These are phyloP conservation scores for Apiotrichum gamsii DNA, from an alignment of 1,284 basidiomycete species.

Conservation along the genomic window DNA sequence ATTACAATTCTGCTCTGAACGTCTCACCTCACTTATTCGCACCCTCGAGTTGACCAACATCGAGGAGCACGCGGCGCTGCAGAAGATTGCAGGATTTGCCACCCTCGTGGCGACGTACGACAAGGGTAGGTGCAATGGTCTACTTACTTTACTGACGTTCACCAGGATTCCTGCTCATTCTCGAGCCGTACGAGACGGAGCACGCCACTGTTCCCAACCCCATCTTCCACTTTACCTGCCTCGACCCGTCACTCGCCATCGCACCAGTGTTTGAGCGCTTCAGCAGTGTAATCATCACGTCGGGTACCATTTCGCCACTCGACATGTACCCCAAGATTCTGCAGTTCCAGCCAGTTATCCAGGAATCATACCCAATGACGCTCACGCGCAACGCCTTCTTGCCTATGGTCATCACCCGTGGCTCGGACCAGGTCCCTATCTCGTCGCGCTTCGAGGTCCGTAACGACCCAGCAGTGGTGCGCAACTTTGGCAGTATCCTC, in stretches of 20 bases:
- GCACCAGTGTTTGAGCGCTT: constrained; percentile 98
- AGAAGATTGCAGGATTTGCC: constrained; percentile 94
- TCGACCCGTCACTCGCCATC: constrained; percentile 96
- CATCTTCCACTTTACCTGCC: constrained; percentile 95
- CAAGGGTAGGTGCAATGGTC: constrained; percentile 58
- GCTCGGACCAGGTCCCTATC: constrained; percentile 97
- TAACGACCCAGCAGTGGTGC: constrained; percentile 97
- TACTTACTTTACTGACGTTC: neutral
- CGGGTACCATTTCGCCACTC: constrained; percentile 93
- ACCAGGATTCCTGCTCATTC: constrained; percentile 89
- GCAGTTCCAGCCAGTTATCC: constrained; percentile 93
- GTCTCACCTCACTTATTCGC: constrained; percentile 85
- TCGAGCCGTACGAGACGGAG: constrained; percentile 98
- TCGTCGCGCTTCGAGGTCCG: constrained; percentile 99
- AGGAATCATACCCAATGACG: constrained; percentile 98
- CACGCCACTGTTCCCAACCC: constrained; percentile 98
- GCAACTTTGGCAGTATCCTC: constrained; percentile 97
- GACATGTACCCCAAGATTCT: constrained; percentile 99
- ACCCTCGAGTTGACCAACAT: constrained; percentile 85
- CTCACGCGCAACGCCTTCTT: constrained; percentile 93
- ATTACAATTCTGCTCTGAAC: constrained; percentile 95
- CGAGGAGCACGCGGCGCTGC: constrained; percentile 85
- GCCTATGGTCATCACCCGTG: constrained; percentile 96
- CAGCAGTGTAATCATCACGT: constrained; percentile 96
- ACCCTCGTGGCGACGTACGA: constrained; percentile 98